These are phyloP conservation scores for Toxoplasma gondii DNA, from an alignment of 169 alveolate species.

Conservation along the genomic window DNA sequence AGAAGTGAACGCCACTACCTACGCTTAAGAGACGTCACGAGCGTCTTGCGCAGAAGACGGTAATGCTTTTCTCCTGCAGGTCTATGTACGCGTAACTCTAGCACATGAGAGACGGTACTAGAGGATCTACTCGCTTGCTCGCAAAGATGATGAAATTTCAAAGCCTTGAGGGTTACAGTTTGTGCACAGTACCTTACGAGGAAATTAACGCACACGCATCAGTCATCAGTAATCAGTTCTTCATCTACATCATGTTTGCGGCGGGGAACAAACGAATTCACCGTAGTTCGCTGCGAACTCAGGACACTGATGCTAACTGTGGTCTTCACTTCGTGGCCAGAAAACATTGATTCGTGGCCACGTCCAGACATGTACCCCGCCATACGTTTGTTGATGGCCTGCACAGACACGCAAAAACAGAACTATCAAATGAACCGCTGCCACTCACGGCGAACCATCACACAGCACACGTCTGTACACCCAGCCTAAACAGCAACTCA, in stretches of 20 bases:
- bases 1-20: no score
- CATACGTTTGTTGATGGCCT: conserved; percentile 62
- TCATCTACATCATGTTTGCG: conserved; percentile 67
- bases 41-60: no score
- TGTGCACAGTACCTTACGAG: no score
- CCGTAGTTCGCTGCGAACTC: conserved; percentile 44
- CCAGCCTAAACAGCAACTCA: neutral
- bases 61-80: no score
- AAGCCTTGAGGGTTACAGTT: no score
- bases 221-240: conserved; percentile 58
- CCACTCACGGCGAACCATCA: neutral
- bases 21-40: no score
- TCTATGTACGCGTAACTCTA: no score
- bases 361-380: conserved; percentile 68
- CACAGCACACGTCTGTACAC: neutral
- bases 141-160: no score
- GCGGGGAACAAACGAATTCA: conserved; percentile 64
- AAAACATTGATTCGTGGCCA: conserved; percentile 62
- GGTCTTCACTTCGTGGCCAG: conserved; percentile 64
- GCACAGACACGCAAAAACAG: conserved; percentile 32
- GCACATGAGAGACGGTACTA: no score
- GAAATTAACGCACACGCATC: no score
- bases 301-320: conserved; percentile 55
- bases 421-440: neutral
- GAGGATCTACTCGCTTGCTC: no score